Evolutionary conservation across 2,329 filamentous ascomycete genomes (phyloP), one percentile per base, ranked within the genome.

Genomic region (Talaromyces sp.): DNA sequence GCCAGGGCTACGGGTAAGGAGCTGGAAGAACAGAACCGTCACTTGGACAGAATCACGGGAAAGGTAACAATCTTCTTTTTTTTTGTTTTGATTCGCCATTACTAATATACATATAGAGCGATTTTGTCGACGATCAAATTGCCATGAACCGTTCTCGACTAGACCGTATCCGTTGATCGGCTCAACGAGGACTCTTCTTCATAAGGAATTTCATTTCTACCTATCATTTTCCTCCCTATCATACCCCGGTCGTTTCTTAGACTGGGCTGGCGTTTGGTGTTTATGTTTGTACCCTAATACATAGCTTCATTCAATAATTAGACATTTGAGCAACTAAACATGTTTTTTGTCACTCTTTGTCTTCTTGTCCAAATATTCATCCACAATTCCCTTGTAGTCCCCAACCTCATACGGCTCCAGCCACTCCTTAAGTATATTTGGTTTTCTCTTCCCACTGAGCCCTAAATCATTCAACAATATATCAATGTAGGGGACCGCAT

Each of bases 101-200:
- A 57, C 70, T 74, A 66, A 75, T 59, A 19, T 51, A 41, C 17
- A 29, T 64, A 27, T 73, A 91, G 90, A 93, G 88, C 77, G 91
- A 96, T 73, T 84, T 82, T 67, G 90, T 96, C 66, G 89, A 92
- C 74, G 89, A 93, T 66, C 85, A 89, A 70, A 90, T 93, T 68
- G 86, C 86, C 61, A 86, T 91, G 83, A 93, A 93, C 79, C 82
- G 89, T 65, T 86, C 88, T 68, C 84, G 86, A 67, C 73, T 92
- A 73, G 86, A 89, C 68, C 82, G 87, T 41, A 78, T 78, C 62
- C 74, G 66, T 64, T 78, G 72, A 59, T 35, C 17, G 24, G 14
- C 17, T 32, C 21, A 55, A 58, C 29, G 27, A n/a, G 11, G 9
- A 46, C 19, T 24, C n/a, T 41, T 46, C 21, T 56, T 49, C 1